Conservation (phyloP, 2,329 filamentous ascomycete species). For the Cordyceps cateniannulata region DNA sequence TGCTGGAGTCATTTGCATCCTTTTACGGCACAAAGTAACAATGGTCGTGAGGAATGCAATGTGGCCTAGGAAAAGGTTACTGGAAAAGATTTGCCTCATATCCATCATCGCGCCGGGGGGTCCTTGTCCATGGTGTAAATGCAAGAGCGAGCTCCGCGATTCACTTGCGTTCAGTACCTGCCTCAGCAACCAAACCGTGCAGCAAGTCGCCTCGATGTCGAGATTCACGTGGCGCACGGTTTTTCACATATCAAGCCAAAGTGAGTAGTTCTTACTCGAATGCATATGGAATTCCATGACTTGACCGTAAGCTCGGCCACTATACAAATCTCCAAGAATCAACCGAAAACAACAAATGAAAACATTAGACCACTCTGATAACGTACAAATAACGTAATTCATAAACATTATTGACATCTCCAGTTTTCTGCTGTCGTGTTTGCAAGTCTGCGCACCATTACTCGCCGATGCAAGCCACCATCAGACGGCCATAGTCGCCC, state of each 20-base stretch:
- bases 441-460: slow-evolving; percentile 8
- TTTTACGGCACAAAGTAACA: background rate
- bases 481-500: slow-evolving; percentile 70
- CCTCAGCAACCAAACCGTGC: background rate
- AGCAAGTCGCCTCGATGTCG: background rate
- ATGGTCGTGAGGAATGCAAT: background rate
- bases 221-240: background rate
- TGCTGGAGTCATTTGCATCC: background rate
- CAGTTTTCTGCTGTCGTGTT: background rate
- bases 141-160: background rate
- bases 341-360: background rate
- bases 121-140: background rate
- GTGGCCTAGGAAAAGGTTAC: background rate
- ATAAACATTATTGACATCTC: background rate
- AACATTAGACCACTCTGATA: background rate
- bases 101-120: background rate
- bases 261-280: background rate
- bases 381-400: background rate
- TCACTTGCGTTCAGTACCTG: background rate
- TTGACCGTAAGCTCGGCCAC: background rate
- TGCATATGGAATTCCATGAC: background rate
- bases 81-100: background rate
- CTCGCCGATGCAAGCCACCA: slow-evolving; percentile 63
- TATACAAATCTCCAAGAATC: background rate
- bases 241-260: background rate